phyloP scores from a whole-genome alignment of 2,329 filamentous ascomycete genomes.

The Ceratocystis ficicola region DNA sequence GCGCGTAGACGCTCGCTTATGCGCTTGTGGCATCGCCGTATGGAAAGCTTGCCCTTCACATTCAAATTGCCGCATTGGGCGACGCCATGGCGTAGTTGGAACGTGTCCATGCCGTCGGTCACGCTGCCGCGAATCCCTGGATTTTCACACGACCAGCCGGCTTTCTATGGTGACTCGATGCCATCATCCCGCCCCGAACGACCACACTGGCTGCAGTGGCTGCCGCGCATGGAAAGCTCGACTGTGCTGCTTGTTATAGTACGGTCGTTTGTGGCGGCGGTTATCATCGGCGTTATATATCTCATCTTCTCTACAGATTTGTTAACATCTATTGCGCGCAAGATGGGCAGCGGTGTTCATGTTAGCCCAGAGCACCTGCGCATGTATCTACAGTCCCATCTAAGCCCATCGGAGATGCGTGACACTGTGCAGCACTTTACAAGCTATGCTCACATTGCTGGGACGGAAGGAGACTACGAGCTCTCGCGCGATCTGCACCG shows the following conservation, averaged over 20 bases:
- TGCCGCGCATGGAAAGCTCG: slow-evolving; percentile 27
- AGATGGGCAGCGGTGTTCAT: slow-evolving; percentile 51
- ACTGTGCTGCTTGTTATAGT: slow-evolving; percentile 52
- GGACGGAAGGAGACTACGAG: slow-evolving; percentile 84
- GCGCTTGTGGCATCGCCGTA: slow-evolving; percentile 18
- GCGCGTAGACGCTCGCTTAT: slow-evolving; percentile 34
- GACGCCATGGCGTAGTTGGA: slow-evolving; percentile 42
- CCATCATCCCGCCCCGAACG: slow-evolving; percentile 16
- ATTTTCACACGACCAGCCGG: slow-evolving; percentile 9
- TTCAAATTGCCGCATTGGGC: slow-evolving; percentile 44
- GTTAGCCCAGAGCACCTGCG: slow-evolving; percentile 78
- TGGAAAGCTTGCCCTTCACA: slow-evolving; percentile 32
- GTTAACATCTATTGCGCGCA: slow-evolving; percentile 53
- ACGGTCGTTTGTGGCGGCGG: slow-evolving; percentile 59
- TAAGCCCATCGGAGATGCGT: slow-evolving; percentile 57
- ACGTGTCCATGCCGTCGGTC: slow-evolving; percentile 34
- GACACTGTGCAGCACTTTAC: slow-evolving; percentile 68
- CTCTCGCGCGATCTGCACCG: slow-evolving; percentile 74
- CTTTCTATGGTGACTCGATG: slow-evolving; percentile 18
- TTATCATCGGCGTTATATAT: slow-evolving; percentile 70
- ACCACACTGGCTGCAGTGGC: slow-evolving; percentile 20
- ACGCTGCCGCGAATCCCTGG: slow-evolving; percentile 34
- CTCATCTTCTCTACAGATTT: slow-evolving; percentile 76
- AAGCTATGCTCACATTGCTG: slow-evolving; percentile 77
- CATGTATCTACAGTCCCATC: slow-evolving; percentile 57